Evolutionary conservation across 495 filamentous ascomycete species (phyloP).

Genomic region (Daldinia decipiens): DNA sequence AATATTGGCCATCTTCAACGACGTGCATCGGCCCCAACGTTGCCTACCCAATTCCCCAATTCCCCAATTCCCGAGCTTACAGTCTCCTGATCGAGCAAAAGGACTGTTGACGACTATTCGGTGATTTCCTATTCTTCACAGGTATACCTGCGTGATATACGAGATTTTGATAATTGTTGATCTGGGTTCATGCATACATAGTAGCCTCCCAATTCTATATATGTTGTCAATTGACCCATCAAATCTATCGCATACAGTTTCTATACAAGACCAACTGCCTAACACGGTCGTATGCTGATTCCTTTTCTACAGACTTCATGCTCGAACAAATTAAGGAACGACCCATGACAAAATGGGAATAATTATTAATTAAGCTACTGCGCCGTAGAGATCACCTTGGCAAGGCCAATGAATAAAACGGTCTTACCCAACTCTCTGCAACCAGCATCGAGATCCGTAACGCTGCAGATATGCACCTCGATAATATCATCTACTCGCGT

Average conservation of each 20-base stretch:
- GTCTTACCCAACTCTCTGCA: not conserved
- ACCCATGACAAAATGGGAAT: not conserved
- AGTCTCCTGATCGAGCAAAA: slow-evolving; percentile 1
- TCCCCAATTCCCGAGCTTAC: slow-evolving; percentile 13
- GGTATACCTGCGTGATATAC: not conserved
- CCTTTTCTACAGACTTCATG: not conserved
- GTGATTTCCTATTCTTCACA: not conserved
- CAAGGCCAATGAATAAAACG: not conserved
- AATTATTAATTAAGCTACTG: slow-evolving; percentile 2
- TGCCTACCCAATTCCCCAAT: not conserved
- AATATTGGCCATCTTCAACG: slow-evolving; percentile 13
- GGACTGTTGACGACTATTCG: not conserved
- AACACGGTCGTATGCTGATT: not conserved
- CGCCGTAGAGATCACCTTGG: slow-evolving; percentile 2
- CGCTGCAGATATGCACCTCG: not conserved
- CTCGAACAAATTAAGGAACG: not conserved
- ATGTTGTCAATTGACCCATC: not conserved
- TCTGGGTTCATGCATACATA: not conserved
- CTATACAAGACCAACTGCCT: not conserved
- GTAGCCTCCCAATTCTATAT: not conserved
- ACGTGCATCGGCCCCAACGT: slow-evolving; percentile 21
- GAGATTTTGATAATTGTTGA: not conserved
- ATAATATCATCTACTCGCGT: not conserved
- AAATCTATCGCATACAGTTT: not conserved
- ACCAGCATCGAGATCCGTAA: not conserved